Evolutionary conservation across 352 stramenopile species (phyloP), one percentile per base, ranked within the genome.

Genomic region (Globisporangium parvum): DNA sequence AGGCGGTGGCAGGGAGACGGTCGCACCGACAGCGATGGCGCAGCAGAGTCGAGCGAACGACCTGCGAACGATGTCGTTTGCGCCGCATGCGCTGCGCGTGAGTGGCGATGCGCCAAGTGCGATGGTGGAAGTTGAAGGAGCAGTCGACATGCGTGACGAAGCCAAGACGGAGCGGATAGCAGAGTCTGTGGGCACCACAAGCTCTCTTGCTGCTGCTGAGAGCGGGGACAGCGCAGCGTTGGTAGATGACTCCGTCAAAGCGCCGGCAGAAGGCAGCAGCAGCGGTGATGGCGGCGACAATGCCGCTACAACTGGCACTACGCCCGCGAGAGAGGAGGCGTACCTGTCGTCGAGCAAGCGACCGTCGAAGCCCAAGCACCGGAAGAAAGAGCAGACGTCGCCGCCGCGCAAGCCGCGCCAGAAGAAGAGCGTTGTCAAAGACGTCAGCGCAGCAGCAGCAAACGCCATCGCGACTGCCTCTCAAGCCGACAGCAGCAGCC

Each of bases 361-460:
- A 31, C 6, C 26, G 12, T 44, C 47, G 11, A 52, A 52, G 24
- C 37, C 37, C 3, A 60, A 60, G 24, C 46, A 60, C 18, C 54
- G 37, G 6, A 60, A 54, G 47, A 48, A 33, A 41, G 54, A 60
- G 18, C 24, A 53, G 1, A 6, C 54, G 18, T 12, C 49, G 21
- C 31, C 49, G 11, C 23, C 46, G 23, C 24, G 47, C 35, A 53
- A 21, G n/a, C 39, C 23, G 40, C 21, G 46, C 1, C 35, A 28
- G 23, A 60, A 53, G 54, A 53, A 47, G 35, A 54, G 49, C 49
- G 20, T 46, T 24, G 33, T n/a, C 20, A 31, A 53, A 12, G 47
- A 41, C 47, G 47, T 46, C 49, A 20, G 6, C 2, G n/a, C 9
- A 6, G 20, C 18, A 12, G 41, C 6, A 4, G 41, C 6, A 4